These are phyloP conservation scores for Syncephalastrum monosporum DNA, from an alignment of 371 early-diverging fungal species.

Conservation along the genomic window DNA sequence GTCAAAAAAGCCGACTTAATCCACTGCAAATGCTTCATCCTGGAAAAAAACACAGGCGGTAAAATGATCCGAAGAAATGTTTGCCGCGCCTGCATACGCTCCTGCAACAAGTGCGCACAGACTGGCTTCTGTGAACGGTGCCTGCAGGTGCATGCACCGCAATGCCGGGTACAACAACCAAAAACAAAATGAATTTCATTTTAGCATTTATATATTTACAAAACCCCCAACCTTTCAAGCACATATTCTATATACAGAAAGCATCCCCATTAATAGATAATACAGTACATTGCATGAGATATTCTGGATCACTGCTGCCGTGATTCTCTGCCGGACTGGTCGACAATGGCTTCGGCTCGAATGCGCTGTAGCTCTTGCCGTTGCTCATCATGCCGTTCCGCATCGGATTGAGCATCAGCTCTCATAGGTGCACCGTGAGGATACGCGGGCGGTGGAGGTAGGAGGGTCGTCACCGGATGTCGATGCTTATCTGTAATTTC, in stretches of 20 bases:
- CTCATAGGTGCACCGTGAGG: neutral
- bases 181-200: too few relatives aligned
- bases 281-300: neutral
- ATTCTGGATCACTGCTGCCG: neutral
- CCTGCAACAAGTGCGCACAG: constrained; percentile 9
- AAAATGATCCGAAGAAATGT: constrained; percentile 16
- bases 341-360: too few relatives aligned
- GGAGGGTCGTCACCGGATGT: constrained; percentile 5
- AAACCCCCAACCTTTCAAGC: neutral
- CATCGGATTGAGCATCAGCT: neutral
- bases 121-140: constrained; percentile 17
- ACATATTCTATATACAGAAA: constrained; percentile 1
- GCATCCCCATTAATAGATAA: neutral
- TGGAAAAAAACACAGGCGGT: constrained; percentile 8
- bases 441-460: constrained; percentile 7
- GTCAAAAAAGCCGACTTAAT: constrained; percentile 2
- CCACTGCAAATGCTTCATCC: constrained; percentile 22
- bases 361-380: neutral
- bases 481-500: constrained; percentile 2
- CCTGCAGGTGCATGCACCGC: constrained; percentile 11
- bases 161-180: constrained; percentile 7
- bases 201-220: too few relatives aligned
- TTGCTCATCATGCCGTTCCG: neutral
- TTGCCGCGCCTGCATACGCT: constrained; percentile 13
- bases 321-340: neutral